Conservation (phyloP, 2,329 filamentous ascomycete species). For the Penicillium glabrum region DNA sequence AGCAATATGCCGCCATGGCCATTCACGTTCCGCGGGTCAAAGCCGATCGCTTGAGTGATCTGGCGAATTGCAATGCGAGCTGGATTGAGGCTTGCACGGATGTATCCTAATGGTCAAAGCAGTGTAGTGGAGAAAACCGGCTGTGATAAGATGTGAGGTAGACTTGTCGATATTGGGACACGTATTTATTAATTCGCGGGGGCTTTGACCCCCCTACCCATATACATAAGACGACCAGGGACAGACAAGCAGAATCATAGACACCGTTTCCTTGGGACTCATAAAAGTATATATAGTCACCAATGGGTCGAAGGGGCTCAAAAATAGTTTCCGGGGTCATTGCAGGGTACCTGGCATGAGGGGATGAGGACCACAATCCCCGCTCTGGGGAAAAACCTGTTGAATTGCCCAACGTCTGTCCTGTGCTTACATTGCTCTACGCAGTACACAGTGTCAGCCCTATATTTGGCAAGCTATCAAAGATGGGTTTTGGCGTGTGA, state of each 20-base stretch:
- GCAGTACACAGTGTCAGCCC: not conserved
- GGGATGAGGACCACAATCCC: not conserved
- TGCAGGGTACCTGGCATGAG: slow-evolving; percentile 3
- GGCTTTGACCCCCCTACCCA: slow-evolving; percentile 29
- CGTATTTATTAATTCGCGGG: slow-evolving; percentile 27
- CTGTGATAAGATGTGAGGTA: slow-evolving; percentile 22
- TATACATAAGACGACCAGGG: slow-evolving; percentile 26
- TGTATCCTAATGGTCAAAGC: slow-evolving; percentile 14
- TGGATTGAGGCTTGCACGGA: slow-evolving; percentile 18
- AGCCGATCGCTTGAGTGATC: slow-evolving; percentile 1
- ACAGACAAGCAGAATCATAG: slow-evolving; percentile 6
- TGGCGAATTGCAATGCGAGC: slow-evolving; percentile 18
- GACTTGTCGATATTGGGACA: slow-evolving; percentile 16
- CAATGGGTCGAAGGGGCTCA: slow-evolving; percentile 12
- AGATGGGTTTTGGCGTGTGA: not conserved
- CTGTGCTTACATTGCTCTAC: not conserved
- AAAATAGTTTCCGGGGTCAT: slow-evolving; percentile 7
- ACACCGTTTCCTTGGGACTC: slow-evolving; percentile 1
- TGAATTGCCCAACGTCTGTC: not conserved
- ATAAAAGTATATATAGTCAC: slow-evolving; percentile 15
- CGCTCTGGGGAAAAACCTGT: not conserved
- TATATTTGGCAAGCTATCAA: not conserved
- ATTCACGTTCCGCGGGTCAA: not conserved
- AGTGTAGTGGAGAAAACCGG: slow-evolving; percentile 16
- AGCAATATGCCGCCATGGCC: slow-evolving; percentile 13